A percentile compares a stretch with the other conserved stretches of the same genome.
Evolutionary conservation across 176 grass and related monocot species (phyloP).

Genomic region (Avena sativa): DNA sequence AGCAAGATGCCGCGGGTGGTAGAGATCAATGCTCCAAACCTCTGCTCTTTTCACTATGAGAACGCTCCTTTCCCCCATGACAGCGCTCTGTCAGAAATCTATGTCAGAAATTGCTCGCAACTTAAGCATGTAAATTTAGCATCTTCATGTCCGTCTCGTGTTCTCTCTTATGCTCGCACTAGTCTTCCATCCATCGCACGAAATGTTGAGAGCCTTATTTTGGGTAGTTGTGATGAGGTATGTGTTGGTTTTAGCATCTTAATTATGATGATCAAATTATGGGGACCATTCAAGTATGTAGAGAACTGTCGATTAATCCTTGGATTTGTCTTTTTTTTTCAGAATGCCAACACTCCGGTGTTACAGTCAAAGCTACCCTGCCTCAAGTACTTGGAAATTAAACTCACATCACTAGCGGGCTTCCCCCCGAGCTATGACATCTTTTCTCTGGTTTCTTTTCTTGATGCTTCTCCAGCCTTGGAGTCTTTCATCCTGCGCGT

Average conservation of each 20-base stretch:
- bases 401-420: rapidly evolving
- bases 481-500: neutral
- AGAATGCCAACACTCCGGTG: neutral
- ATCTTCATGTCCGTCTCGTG: neutral
- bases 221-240: neutral
- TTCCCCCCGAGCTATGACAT: neutral
- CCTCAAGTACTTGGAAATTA: neutral
- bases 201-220: neutral
- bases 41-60: neutral
- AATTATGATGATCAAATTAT: neutral
- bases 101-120: neutral
- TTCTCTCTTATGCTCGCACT: neutral
- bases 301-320: neutral
- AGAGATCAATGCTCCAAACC: neutral
- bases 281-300: neutral
- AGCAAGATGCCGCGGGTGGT: neutral
- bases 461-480: neutral
- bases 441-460: neutral
- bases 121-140: neutral
- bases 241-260: neutral
- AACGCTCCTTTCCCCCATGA: no score
- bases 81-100: neutral
- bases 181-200: neutral
- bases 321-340: neutral
- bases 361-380: neutral